Base-by-base conservation (phyloP, 495 filamentous ascomycete genomes). In the Jackrogersella minutella region DNA sequence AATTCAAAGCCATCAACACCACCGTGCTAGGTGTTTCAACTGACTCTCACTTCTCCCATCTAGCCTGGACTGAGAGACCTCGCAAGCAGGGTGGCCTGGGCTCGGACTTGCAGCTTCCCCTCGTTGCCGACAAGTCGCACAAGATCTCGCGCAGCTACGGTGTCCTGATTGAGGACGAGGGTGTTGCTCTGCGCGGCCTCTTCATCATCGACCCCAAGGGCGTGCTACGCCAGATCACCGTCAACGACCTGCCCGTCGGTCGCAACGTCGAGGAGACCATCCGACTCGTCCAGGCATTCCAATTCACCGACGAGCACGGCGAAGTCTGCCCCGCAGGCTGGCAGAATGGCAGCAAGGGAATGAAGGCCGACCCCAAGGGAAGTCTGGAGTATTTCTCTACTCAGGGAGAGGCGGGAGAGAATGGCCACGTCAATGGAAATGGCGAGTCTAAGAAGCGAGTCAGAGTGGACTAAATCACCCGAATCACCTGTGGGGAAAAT, bases 181-280 rank as follows among this genome's bases (percentile, higher is more conserved):
- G 85, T 28, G 76, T 87, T 56, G 81, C 85, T 40, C 80, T 86
- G 30, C 74, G 85, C 10, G 85, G 83, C n/a, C 75, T 86, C 28
- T 87, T 87, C 76, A 76, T 87, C 64, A 86, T 87, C 67, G 85
- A 87, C 68, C 84, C 85, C 21, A 80, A 81, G 69, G 83, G 82
- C 28, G 71, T 81, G 5, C 70, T 87, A 5, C 73, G 85, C 37
- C 81, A 85, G 81, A 85, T 86, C 64, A 86, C 85, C 56, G 78
- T 86, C 75, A 86, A 86, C 76, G 85, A 87, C 64, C 75, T 84
- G 7, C 82, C 83, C 34, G 85, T 87, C 55, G 84, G 84, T 44
- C 84, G 85, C 66, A 77, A 80, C 33, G 85, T 87, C 36, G 82
- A 87, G 68, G 85, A 87, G 71, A 80, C 81, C 13, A 78, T 85